Conservation (phyloP, 2,329 filamentous ascomycete species). For the Curvularia sp. region DNA sequence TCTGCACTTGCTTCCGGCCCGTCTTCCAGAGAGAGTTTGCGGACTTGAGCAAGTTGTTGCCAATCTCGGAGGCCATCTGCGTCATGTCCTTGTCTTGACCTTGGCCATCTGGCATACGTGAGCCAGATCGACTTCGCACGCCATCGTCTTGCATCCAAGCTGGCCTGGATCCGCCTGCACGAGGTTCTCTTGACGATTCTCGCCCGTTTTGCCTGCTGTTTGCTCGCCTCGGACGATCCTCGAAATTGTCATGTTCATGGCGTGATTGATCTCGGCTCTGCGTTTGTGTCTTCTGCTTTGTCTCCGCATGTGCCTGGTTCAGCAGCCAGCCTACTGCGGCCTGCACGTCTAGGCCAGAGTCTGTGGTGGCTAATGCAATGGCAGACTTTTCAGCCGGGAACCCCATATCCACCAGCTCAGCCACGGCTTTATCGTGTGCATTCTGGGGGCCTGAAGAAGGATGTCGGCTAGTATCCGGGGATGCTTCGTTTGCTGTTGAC, state of each 20-base stretch:
- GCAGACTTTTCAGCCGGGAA: slow-evolving; percentile 86
- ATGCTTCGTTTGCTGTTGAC: slow-evolving; percentile 16
- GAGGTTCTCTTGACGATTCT: slow-evolving; percentile 44
- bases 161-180: slow-evolving; percentile 54
- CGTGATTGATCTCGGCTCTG: slow-evolving; percentile 40
- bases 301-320: slow-evolving; percentile 86
- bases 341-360: slow-evolving; percentile 80
- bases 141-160: slow-evolving; percentile 70
- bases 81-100: slow-evolving; percentile 74
- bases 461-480: slow-evolving; percentile 20
- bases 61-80: slow-evolving; percentile 81
- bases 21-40: slow-evolving; percentile 96
- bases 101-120: slow-evolving; percentile 60
- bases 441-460: slow-evolving; percentile 42
- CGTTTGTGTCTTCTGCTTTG: slow-evolving; percentile 70
- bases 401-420: slow-evolving; percentile 92
- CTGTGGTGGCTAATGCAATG: slow-evolving; percentile 79
- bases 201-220: slow-evolving; percentile 40
- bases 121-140: slow-evolving; percentile 57
- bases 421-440: slow-evolving; percentile 79
- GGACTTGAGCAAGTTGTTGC: slow-evolving; percentile 86
- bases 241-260: slow-evolving; percentile 34
- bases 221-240: slow-evolving; percentile 36
- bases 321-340: slow-evolving; percentile 87
- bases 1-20: slow-evolving; percentile 89